A percentile compares a stretch with the other conserved stretches of the same genome.
phyloP scores from a whole-genome alignment of 208 protist genomes.

The Leishmania aethiopica region DNA sequence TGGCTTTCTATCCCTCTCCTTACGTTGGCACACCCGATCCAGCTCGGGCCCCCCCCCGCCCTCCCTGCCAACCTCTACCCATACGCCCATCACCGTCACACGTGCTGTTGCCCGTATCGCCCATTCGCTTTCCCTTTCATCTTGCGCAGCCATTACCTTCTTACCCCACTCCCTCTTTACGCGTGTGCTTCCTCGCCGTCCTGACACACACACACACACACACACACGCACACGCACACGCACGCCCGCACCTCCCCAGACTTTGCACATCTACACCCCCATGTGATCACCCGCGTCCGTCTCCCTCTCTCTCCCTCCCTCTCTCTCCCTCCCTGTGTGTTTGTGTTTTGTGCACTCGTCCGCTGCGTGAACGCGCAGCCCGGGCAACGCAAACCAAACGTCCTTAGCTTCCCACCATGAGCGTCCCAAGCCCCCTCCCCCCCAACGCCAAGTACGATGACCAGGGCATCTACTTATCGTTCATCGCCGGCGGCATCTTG shows the following conservation, averaged over 20 bases:
- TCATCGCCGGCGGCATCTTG: constrained; percentile 41
- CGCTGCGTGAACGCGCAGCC: neutral
- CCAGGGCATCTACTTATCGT: constrained; percentile 72
- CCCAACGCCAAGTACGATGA: constrained; percentile 65
- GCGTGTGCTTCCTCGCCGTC: no score
- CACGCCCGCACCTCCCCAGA: neutral
- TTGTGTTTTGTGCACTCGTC: no score
- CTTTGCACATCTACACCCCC: no score
- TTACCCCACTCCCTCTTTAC: no score
- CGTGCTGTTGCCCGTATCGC: neutral
- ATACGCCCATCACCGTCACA: neutral
- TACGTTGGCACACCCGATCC: neutral
- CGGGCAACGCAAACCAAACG: neutral
- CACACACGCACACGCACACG: neutral
- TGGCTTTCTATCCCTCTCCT: constrained; percentile 1
- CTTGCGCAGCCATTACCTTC: no score
- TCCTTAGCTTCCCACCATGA: constrained; percentile 8
- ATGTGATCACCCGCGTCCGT: no score
- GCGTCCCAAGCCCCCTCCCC: constrained; percentile 11
- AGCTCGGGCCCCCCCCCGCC: neutral
- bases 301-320: neutral
- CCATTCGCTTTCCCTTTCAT: neutral
- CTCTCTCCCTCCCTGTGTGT: neutral
- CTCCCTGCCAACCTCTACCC: neutral
- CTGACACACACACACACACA: no score